phyloP scores from a whole-genome alignment of 108 stramenopile species.

The Cafeteria roenbergensis region DNA sequence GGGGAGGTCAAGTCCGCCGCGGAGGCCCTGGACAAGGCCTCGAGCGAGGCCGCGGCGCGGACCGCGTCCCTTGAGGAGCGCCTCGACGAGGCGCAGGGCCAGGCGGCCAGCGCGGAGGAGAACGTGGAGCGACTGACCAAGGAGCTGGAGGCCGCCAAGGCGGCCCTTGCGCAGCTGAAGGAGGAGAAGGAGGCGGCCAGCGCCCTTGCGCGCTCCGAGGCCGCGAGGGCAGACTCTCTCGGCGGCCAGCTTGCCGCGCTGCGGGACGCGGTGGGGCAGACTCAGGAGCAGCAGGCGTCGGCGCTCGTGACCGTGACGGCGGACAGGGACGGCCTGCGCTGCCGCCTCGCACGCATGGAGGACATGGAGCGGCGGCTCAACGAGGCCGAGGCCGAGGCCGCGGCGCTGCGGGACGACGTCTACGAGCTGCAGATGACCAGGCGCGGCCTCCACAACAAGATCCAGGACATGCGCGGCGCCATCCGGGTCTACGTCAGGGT shows the following conservation, averaged over 20 bases:
- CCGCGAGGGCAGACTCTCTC: too few species aligned
- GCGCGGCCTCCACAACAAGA: conserved; percentile 70
- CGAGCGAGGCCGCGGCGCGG: not conserved
- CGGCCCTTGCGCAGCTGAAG: conserved; percentile 5
- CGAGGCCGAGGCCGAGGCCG: conserved; percentile 65
- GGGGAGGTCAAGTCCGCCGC: not conserved
- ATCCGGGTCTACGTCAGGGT: conserved; percentile 83
- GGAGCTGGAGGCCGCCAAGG: conserved; percentile 5
- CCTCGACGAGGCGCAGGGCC: too few species aligned
- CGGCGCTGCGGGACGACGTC: conserved; percentile 48
- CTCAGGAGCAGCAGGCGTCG: not conserved
- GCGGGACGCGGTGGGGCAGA: too few species aligned
- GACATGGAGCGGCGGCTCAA: conserved; percentile 57
- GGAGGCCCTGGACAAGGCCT: not conserved
- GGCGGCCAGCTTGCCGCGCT: too few species aligned
- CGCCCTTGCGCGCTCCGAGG: too few species aligned
- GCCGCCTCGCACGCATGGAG: conserved; percentile 70
- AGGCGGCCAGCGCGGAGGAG: too few species aligned
- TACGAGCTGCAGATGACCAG: conserved; percentile 61
- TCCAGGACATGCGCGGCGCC: conserved; percentile 86
- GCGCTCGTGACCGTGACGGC: not conserved
- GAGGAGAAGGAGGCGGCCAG: conserved; percentile 18
- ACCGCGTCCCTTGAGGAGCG: not conserved
- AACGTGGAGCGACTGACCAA: too few species aligned
- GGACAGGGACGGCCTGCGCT: too few species aligned